Conservation (phyloP, 306 rosid genomes). For the Rosa lucieae region DNA sequence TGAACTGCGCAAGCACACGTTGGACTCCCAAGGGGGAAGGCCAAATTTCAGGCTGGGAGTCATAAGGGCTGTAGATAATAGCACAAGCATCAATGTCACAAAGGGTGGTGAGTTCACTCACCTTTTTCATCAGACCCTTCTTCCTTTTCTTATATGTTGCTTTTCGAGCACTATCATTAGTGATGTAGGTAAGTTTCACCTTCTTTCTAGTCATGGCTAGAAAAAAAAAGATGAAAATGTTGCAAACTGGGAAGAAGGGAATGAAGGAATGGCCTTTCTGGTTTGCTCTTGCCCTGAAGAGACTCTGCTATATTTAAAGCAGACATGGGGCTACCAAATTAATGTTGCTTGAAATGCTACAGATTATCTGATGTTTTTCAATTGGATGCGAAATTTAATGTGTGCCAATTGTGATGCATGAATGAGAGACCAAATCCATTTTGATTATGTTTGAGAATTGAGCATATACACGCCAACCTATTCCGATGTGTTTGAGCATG, state of each 20-base stretch:
- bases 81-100: slow-evolving; percentile 64
- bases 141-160: slow-evolving; percentile 60
- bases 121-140: slow-evolving; percentile 59
- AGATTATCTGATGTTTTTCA: background rate
- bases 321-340: background rate
- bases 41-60: slow-evolving; percentile 46
- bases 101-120: slow-evolving; percentile 48
- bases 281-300: background rate
- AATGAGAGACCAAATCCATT: background rate
- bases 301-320: background rate
- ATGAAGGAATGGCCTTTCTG: background rate
- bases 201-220: slow-evolving; percentile 52
- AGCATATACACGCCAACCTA: background rate
- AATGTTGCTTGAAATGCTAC: background rate
- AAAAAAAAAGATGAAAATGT: background rate
- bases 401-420: background rate
- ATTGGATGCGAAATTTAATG: slow-evolving; percentile 2
- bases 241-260: background rate
- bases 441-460: background rate
- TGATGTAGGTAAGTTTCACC: slow-evolving; percentile 46
- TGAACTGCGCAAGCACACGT: slow-evolving; percentile 23
- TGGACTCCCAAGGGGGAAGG: slow-evolving; percentile 40
- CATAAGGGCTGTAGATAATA: slow-evolving; percentile 45
- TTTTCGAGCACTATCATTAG: slow-evolving; percentile 46
- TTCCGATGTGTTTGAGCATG: background rate